Percentiles rank a stretch among this genome's conserved stretches.
Conservation (phyloP, 106 monocot species). For the Hemerocallis citrina region DNA sequence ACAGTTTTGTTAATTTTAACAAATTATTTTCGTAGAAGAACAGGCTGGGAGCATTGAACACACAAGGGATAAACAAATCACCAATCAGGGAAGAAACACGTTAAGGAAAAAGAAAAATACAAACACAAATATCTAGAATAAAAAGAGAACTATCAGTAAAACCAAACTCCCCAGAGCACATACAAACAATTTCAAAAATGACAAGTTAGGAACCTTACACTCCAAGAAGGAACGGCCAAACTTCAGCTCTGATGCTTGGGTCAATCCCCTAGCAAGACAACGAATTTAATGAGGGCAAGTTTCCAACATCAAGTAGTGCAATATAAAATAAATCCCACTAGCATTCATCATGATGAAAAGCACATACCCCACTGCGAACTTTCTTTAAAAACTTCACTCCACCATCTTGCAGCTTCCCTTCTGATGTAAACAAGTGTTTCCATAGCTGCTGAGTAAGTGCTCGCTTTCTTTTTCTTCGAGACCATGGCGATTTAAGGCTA, state of each 20-base stretch:
- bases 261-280: conserved; percentile 66
- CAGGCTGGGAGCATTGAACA: too few relatives aligned
- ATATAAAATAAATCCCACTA: background rate
- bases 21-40: too few relatives aligned
- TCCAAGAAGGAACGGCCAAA: conserved; percentile 98
- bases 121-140: too few relatives aligned
- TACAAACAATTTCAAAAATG: background rate
- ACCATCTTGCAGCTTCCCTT: conserved; percentile 69
- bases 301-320: background rate
- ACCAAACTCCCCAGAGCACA: background rate
- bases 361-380: conserved; percentile 83
- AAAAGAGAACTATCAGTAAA: too few relatives aligned
- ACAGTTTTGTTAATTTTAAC: too few relatives aligned
- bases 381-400: conserved; percentile 75
- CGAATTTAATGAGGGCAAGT: background rate
- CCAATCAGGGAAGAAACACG: too few relatives aligned
- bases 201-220: conserved; percentile 47
- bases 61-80: too few relatives aligned
- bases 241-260: conserved; percentile 69
- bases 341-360: background rate
- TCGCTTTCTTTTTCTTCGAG: conserved; percentile 24
- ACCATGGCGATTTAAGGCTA: conserved; percentile 24
- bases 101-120: too few relatives aligned
- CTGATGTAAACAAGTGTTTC: conserved; percentile 21
- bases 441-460: conserved; percentile 15